These are phyloP conservation scores for Cucumis melo DNA, from an alignment of 306 rosid species.

Conservation along the genomic window DNA sequence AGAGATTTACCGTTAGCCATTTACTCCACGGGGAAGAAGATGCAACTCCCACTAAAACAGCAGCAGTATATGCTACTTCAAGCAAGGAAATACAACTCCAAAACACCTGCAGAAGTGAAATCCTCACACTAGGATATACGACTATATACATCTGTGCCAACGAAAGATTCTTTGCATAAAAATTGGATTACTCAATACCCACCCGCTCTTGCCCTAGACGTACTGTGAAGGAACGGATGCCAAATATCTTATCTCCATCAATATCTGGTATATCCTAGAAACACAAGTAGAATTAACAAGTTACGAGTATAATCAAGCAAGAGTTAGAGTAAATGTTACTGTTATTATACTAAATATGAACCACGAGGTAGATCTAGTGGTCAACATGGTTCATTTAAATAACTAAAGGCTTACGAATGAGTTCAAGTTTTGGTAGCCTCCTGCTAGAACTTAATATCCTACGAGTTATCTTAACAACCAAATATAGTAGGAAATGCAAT, in stretches of 20 bases:
- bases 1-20: slow-evolving; percentile 47
- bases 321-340: not conserved
- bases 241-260: slow-evolving; percentile 78
- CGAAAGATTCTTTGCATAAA: slow-evolving; percentile 8
- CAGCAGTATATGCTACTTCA: slow-evolving; percentile 67
- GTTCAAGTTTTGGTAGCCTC: not conserved
- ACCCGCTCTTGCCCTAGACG: slow-evolving; percentile 83
- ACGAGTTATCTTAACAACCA: not conserved
- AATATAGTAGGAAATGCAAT: not conserved
- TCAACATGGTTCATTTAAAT: not conserved
- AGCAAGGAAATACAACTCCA: slow-evolving; percentile 86
- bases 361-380: not conserved
- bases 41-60: slow-evolving; percentile 61
- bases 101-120: slow-evolving; percentile 46
- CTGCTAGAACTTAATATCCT: not conserved
- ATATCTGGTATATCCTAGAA: slow-evolving; percentile 89
- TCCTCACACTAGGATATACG: not conserved
- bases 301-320: not conserved
- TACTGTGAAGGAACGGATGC: slow-evolving; percentile 78
- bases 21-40: slow-evolving; percentile 72
- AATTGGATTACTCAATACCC: slow-evolving; percentile 6
- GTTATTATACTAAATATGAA: not conserved
- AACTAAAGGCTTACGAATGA: not conserved
- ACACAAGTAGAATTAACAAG: not conserved
- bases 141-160: not conserved